Conservation (phyloP, 768 basidiomycete species). For the Ramaria sp. region DNA sequence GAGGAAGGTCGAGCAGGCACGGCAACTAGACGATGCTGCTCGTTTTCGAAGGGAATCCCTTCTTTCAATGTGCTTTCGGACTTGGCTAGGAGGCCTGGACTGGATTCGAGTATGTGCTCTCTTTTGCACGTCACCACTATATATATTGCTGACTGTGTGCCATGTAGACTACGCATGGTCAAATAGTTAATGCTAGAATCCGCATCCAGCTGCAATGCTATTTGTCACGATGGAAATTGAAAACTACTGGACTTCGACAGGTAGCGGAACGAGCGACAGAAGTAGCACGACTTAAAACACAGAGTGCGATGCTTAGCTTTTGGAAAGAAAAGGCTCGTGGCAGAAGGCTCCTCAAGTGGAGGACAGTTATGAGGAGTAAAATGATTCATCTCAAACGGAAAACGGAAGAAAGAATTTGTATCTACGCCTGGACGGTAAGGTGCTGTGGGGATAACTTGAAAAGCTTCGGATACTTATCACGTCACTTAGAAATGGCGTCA, state of each 20-base stretch:
- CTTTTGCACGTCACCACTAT: background rate
- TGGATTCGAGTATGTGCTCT: conserved; percentile 61
- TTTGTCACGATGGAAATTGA: conserved; percentile 52
- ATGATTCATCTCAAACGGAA: conserved; percentile 53
- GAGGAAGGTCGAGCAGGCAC: conserved; percentile 62
- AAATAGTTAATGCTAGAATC: conserved; percentile 60
- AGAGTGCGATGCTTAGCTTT: conserved; percentile 29
- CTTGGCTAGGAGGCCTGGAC: conserved; percentile 59
- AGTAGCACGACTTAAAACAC: conserved; percentile 32
- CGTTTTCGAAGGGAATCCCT: conserved; percentile 52
- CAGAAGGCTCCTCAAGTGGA: conserved; percentile 49
- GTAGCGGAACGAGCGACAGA: conserved; percentile 31
- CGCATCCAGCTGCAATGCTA: conserved; percentile 47
- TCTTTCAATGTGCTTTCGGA: conserved; percentile 60
- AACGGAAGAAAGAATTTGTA: conserved; percentile 40
- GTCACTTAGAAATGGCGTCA: conserved; percentile 48
- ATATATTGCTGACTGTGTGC: background rate
- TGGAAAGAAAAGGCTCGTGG: conserved; percentile 51
- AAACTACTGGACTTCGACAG: conserved; percentile 25
- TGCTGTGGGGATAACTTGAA: background rate
- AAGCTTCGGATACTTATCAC: background rate
- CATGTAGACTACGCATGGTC: conserved; percentile 56
- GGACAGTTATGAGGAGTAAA: conserved; percentile 57
- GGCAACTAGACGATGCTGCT: conserved; percentile 63
- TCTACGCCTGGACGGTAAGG: conserved; percentile 39